A percentile compares a stretch with the other conserved stretches of the same genome.
These are phyloP conservation scores for Saccharomycopsis guyanensis DNA, from an alignment of 805 yeast species.

Conservation along the genomic window DNA sequence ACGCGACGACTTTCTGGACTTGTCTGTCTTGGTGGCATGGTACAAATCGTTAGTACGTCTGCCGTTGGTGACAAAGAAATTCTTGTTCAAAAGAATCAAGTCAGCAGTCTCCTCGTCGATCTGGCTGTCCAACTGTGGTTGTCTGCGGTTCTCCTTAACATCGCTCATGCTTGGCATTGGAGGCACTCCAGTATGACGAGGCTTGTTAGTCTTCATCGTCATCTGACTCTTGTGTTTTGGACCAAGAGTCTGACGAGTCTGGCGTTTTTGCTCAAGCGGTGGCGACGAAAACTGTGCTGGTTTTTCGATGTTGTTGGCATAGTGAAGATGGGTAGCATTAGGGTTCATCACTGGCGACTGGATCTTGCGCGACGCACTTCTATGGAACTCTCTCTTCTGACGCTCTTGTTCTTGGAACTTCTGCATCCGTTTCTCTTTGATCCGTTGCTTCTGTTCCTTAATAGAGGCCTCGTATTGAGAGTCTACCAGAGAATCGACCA, in stretches of 20 bases:
- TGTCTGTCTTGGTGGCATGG: slow-evolving; percentile 6
- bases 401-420: slow-evolving; percentile 13
- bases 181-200: background rate
- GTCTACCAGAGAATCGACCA: background rate
- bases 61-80: slow-evolving; percentile 21
- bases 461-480: background rate
- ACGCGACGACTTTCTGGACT: background rate
- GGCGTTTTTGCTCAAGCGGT: background rate
- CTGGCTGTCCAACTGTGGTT: slow-evolving; percentile 13
- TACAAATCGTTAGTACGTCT: slow-evolving; percentile 19
- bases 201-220: background rate
- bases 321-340: background rate
- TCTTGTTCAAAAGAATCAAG: slow-evolving; percentile 18
- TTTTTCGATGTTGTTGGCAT: background rate
- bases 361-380: slow-evolving; percentile 1
- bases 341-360: background rate
- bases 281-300: background rate
- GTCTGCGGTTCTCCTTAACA: background rate
- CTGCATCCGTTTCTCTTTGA: slow-evolving; percentile 7
- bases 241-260: background rate
- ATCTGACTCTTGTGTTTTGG: background rate
- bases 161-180: background rate
- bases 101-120: slow-evolving; percentile 21
- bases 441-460: slow-evolving; percentile 9
- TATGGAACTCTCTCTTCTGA: slow-evolving; percentile 1